Evolutionary conservation across 2,329 filamentous ascomycete genomes (phyloP), one percentile per base, ranked within the genome.

Genomic region (Thermothelomyces thermophilus): DNA sequence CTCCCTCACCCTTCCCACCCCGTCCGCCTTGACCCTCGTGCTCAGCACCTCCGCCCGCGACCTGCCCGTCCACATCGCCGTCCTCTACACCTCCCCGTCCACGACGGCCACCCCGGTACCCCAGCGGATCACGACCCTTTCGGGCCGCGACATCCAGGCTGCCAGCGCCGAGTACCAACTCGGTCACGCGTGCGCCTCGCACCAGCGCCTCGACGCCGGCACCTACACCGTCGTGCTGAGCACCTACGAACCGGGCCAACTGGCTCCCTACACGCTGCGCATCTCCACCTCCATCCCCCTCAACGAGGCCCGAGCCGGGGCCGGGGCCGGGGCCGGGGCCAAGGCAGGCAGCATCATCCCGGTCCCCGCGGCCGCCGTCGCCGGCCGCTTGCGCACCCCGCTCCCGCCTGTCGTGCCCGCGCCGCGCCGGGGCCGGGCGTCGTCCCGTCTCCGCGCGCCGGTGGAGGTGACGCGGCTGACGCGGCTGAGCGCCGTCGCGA

Each of bases 91-190:
- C 4, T 70, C 79, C 3, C 14, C 17, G 17, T 3, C 14, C 39
- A 87, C 89, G 39, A 56, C 56, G 20, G 20, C 26, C 22, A 20
- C 34, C 26, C n/a, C 20, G 3, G 19, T 16, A 24, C 33, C 22
- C 7, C 77, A 82, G 57, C 82, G 90, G 34, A 78, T 93, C 1
- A 77, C 82, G 16, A 71, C 79, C 19, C 75, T 95, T 14, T 78
- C 82, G 42, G 74, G 80, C 56, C 82, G 87, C 58, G 90, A 96
- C 63, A 80, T 97, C 34, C 77, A 94, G 20, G 79, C 80, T 19
- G 84, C 88, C 49, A 94, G 88, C 30, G 87, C 87, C n/a, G 89
- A 95, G 58, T 96, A 98, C 67, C 83, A 87, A 42, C 82, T 84
- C 24, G 86, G 86, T 24, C 87, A 86, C 63, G 86, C 87, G 3